Base-by-base conservation (phyloP, 2,329 filamentous ascomycete species). In the Xylaria sp. region DNA sequence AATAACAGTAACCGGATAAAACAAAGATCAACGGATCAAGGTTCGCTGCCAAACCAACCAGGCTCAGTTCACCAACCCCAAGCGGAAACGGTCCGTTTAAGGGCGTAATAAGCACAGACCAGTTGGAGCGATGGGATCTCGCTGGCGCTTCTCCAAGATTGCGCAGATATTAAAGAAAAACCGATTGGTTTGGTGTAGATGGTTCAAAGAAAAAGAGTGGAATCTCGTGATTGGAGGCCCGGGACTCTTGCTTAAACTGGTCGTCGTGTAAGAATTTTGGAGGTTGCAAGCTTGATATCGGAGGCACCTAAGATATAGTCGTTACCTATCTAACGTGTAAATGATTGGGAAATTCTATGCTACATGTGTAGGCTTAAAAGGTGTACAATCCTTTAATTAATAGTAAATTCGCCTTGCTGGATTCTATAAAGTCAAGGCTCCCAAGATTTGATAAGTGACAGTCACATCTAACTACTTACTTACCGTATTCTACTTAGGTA, bases 81-180 rank as follows among this genome's bases (percentile, higher is more conserved):
- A 61, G 36, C 51, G 65, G 51, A 61, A 64, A 64, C 44, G 44
- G 50, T 38, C 47, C 51, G 36, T 61, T 38, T 53, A 49, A 54
- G 51, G 50, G 58, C 47, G 45, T 56, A 60, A 33, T 17, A 44
- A 60, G 65, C 65, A 68, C 65, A 65, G 65, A 61, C 65, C 61
- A 68, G 53, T 53, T 61, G 56, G 62, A 61, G 53, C 36, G 54
- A 22, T 58, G 51, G 33, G 47, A 50, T 15, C 42, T 54, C n/a
- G 29, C 38, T 61, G 42, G 17, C 11, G 55, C 39, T 49, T 39
- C 47, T 36, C 42, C 29, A 22, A 38, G n/a, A 58, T 33, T 5
- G 27, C 13, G n/a, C n/a, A 15, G 38, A 31, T 38, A n/a, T 47
- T 17, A 33, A 63, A 50, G 54, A 54, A 39, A 50, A 49, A 9